Conservation (phyloP, 1,139 yeast genomes). For the Blastobotrys apis region DNA sequence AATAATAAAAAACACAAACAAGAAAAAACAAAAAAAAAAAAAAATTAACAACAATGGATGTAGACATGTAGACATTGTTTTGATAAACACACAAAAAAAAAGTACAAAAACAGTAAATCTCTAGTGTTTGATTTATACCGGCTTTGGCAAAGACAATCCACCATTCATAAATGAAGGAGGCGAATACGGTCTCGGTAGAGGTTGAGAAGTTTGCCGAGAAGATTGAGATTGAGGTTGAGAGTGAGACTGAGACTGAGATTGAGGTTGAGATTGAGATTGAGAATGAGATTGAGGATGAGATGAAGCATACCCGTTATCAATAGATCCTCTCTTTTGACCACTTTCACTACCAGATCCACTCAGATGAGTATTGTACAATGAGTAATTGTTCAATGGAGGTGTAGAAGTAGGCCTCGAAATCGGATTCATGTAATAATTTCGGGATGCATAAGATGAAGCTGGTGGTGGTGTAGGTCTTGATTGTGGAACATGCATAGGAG, state of each 20-base stretch:
- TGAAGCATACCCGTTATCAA: background rate
- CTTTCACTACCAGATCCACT: too few species aligned
- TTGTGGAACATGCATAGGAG: conserved; percentile 6
- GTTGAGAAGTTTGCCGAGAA: conserved; percentile 1
- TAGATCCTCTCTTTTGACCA: background rate
- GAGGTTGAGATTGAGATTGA: conserved; percentile 12
- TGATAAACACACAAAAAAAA: background rate
- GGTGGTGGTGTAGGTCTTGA: conserved; percentile 5
- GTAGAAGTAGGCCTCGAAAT: conserved; percentile 25
- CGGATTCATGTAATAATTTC: conserved; percentile 7
- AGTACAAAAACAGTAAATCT: background rate
- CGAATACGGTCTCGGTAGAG: conserved; percentile 1
- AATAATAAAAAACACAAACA: background rate
- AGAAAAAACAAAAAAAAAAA: background rate
- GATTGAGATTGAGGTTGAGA: conserved; percentile 10
- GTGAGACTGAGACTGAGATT: conserved; percentile 12
- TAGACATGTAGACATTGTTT: too few species aligned
- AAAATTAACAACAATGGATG: background rate
- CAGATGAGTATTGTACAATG: conserved; percentile 4
- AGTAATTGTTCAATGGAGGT: conserved; percentile 19
- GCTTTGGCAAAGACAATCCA: conserved; percentile 11
- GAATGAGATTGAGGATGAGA: conserved; percentile 6
- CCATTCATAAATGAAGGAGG: conserved; percentile 8
- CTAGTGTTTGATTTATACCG: conserved; percentile 5
- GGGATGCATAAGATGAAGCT: background rate